Evolutionary conservation across 2,329 filamentous ascomycete genomes (phyloP).

Genomic region (Fusarium dlaminii): DNA sequence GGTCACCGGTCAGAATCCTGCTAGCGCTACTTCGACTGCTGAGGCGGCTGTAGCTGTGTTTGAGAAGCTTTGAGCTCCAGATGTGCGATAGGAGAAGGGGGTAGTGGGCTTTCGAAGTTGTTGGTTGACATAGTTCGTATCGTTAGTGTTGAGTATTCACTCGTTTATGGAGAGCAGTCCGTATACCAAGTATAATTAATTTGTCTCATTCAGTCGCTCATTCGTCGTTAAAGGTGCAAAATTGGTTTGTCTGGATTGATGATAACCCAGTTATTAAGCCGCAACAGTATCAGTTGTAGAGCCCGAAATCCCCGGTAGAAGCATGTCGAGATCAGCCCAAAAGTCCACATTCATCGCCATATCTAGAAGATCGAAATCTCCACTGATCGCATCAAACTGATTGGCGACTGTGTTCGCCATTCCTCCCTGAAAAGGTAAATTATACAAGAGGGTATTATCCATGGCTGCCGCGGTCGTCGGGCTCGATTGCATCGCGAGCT

Average conservation of each 20-base stretch:
- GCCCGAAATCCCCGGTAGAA: neutral
- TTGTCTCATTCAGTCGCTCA: neutral
- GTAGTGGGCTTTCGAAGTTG: too few species aligned
- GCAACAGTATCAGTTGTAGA: neutral
- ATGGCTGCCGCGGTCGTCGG: rapidly evolving
- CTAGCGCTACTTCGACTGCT: constrained; percentile 11
- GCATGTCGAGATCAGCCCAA: constrained; percentile 7
- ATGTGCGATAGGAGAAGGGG: too few species aligned
- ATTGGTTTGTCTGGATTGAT: too few species aligned
- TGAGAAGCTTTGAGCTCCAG: neutral
- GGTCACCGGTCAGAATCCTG: constrained; percentile 15
- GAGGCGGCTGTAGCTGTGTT: constrained; percentile 3
- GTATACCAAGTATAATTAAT: neutral
- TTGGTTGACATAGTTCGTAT: rapidly evolving
- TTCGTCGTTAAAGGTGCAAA: neutral
- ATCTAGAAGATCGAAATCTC: constrained; percentile 10
- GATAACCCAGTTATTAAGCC: neutral
- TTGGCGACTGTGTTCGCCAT: neutral
- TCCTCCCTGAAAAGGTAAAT: rapidly evolving
- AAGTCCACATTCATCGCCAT: constrained; percentile 20
- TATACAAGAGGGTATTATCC: neutral
- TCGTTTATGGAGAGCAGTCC: too few species aligned
- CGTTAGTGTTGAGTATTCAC: rapidly evolving
- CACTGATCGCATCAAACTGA: neutral
- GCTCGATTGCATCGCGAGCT: neutral